Percentiles rank a stretch among this genome's conserved stretches.
phyloP scores from a whole-genome alignment of 495 filamentous ascomycete genomes.

The Bombardia bombarda region DNA sequence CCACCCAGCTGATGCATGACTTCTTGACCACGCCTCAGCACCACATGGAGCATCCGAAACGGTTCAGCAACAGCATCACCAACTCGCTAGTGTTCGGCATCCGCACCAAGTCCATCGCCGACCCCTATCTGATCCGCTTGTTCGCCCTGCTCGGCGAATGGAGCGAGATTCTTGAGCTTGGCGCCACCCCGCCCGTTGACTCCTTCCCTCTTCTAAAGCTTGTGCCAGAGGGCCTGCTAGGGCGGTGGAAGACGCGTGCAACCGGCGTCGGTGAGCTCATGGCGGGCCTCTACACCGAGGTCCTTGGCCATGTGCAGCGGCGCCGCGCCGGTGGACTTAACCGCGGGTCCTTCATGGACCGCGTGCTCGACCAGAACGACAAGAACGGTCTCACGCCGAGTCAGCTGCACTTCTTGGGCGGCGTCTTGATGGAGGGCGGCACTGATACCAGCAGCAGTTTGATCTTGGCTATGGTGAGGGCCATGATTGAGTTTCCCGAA shows the following conservation, averaged over 20 bases:
- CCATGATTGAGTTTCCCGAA: slow-evolving; percentile 33
- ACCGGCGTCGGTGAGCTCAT: slow-evolving; percentile 30
- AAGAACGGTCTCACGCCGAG: slow-evolving; percentile 29
- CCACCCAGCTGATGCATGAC: slow-evolving; percentile 37
- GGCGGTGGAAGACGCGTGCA: slow-evolving; percentile 31
- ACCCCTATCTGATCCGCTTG: slow-evolving; percentile 29
- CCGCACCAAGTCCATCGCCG: slow-evolving; percentile 22
- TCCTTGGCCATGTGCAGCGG: slow-evolving; percentile 13
- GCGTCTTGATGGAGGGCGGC: slow-evolving; percentile 37
- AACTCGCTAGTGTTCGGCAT: slow-evolving; percentile 37
- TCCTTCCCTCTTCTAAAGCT: slow-evolving; percentile 35
- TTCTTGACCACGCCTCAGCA: slow-evolving; percentile 28
- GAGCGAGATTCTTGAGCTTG: slow-evolving; percentile 38
- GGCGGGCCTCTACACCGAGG: slow-evolving; percentile 28
- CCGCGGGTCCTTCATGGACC: slow-evolving; percentile 32
- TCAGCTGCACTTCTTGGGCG: slow-evolving; percentile 30
- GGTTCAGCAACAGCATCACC: slow-evolving; percentile 39
- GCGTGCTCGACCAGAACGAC: slow-evolving; percentile 34
- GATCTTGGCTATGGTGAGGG: slow-evolving; percentile 33
- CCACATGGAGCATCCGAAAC: slow-evolving; percentile 38
- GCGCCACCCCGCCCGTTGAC: slow-evolving; percentile 45
- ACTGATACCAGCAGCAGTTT: slow-evolving; percentile 35
- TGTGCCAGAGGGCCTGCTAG: slow-evolving; percentile 34
- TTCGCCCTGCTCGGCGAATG: slow-evolving; percentile 41
- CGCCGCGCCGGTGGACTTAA: slow-evolving; percentile 9